Conservation (phyloP, 1,284 basidiomycete genomes). For the Microbotryum lychnidis-dioicae region DNA sequence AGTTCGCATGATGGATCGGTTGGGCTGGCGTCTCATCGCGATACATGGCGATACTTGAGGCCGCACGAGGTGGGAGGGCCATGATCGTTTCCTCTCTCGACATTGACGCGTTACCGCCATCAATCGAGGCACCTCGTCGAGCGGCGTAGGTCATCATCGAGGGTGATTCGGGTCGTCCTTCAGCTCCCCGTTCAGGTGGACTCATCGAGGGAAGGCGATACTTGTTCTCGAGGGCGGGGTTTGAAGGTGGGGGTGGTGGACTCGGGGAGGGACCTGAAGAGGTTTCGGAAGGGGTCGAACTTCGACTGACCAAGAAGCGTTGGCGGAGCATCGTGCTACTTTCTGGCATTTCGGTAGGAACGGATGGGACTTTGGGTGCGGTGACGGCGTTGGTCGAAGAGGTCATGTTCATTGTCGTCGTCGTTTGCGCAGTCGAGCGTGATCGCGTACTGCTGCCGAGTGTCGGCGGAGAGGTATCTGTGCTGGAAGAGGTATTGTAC, state of each 20-base stretch:
- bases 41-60: conserved; percentile 13
- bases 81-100: background rate
- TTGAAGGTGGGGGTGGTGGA: background rate
- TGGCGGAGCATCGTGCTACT: conserved; percentile 24
- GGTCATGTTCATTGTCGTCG: no score
- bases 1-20: no score
- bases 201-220: background rate
- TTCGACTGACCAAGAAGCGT: conserved; percentile 16
- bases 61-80: background rate
- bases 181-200: background rate
- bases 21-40: conserved; percentile 4
- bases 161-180: background rate
- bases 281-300: background rate
- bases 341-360: background rate
- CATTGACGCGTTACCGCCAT: background rate
- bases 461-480: conserved; percentile 5
- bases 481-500: background rate
- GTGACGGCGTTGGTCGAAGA: no score
- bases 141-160: background rate
- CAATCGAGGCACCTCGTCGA: background rate
- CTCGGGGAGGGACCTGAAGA: no score
- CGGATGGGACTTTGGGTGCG: no score
- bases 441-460: background rate
- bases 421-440: no score
- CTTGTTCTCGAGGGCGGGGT: background rate